A percentile compares a stretch with the other conserved stretches of the same genome.
Conservation (phyloP, 2,329 filamentous ascomycete species). For the Calonectria fujianensis region DNA sequence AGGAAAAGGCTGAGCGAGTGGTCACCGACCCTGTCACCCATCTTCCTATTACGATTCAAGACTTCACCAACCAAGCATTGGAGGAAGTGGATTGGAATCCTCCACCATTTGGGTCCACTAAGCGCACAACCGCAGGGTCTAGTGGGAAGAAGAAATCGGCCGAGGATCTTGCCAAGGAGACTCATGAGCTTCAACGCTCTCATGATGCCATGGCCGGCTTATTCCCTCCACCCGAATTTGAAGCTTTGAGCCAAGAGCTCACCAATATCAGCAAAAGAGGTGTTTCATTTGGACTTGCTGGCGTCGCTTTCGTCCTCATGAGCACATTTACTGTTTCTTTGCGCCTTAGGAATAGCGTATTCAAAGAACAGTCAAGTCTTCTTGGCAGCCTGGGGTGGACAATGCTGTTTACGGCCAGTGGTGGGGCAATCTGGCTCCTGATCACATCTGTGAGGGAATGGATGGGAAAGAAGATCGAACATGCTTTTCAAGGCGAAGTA, state of each 20-base stretch:
- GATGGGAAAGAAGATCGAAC: constrained; percentile 76
- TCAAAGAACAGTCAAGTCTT: constrained; percentile 42
- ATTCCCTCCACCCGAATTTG: constrained; percentile 70
- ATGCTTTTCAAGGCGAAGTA: constrained; percentile 80
- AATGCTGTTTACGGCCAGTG: constrained; percentile 53
- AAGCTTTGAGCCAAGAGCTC: constrained; percentile 61
- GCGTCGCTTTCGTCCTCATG: constrained; percentile 59
- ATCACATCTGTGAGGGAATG: constrained; percentile 73
- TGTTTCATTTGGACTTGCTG: constrained; percentile 61
- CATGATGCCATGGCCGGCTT: constrained; percentile 65
- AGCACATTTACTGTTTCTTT: constrained; percentile 52
- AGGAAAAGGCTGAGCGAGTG: constrained; percentile 71
- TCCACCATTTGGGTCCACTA: constrained; percentile 60
- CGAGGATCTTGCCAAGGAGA: constrained; percentile 61
- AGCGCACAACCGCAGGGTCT: constrained; percentile 62
- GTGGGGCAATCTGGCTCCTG: constrained; percentile 57
- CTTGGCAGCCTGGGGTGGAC: constrained; percentile 53
- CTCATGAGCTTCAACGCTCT: constrained; percentile 59
- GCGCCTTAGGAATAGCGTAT: constrained; percentile 40
- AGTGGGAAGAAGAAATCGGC: constrained; percentile 63
- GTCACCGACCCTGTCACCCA: constrained; percentile 85
- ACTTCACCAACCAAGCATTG: constrained; percentile 79
- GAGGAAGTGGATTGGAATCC: constrained; percentile 58
- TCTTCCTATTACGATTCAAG: constrained; percentile 80
- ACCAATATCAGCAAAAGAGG: constrained; percentile 57